Evolutionary conservation across 2,329 filamentous ascomycete species (phyloP).

Genomic region (Triangularia setosa): DNA sequence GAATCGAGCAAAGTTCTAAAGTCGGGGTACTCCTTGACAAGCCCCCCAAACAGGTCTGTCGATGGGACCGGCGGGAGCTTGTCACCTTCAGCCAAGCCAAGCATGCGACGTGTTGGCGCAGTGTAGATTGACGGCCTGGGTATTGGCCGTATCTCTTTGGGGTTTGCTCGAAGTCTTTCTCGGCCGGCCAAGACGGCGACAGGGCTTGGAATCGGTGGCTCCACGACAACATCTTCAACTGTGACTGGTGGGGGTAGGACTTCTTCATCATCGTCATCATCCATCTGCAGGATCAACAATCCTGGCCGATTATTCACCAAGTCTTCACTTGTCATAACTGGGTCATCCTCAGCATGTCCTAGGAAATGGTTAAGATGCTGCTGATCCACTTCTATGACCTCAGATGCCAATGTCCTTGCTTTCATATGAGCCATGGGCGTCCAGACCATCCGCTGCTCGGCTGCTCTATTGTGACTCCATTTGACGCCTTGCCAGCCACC

Average conservation of each 20-base stretch:
- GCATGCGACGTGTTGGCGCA: background rate
- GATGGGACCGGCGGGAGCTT: slow-evolving; percentile 7
- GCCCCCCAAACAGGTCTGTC: slow-evolving; percentile 19
- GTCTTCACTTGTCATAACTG: slow-evolving; percentile 23
- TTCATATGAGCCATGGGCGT: slow-evolving; percentile 24
- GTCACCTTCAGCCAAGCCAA: background rate
- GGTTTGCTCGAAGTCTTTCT: background rate
- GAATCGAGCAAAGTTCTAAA: slow-evolving; percentile 24
- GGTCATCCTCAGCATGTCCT: background rate
- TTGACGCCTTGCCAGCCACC: slow-evolving; percentile 22
- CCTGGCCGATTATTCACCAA: slow-evolving; percentile 24
- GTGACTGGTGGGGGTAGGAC: background rate
- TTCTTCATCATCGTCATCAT: slow-evolving; percentile 24
- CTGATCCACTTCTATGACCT: slow-evolving; percentile 21
- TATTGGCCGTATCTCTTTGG: background rate
- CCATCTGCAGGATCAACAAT: slow-evolving; percentile 19
- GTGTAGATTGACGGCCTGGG: background rate
- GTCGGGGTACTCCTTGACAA: slow-evolving; percentile 19
- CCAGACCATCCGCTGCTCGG: slow-evolving; percentile 29
- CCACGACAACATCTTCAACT: background rate
- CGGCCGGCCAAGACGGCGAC: background rate
- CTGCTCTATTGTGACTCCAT: slow-evolving; percentile 24
- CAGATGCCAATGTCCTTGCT: slow-evolving; percentile 14
- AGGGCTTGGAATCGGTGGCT: background rate
- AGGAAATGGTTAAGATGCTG: slow-evolving; percentile 19